Evolutionary conservation across 176 grass and related monocot genomes (phyloP).

Genomic region (Dactylis glomerata): DNA sequence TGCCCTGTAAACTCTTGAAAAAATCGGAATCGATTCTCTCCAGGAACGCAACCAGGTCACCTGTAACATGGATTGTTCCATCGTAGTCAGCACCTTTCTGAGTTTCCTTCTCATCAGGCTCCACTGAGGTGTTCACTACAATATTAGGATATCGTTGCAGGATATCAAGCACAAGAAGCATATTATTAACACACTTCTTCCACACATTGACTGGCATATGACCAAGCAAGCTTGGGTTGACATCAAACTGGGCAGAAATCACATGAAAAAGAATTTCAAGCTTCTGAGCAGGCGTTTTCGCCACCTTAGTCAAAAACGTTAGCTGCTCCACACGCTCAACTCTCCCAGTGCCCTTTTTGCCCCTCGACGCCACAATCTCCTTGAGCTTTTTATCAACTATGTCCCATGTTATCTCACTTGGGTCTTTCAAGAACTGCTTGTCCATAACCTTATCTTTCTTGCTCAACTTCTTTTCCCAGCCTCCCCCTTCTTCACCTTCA

Average conservation of each 20-base stretch:
- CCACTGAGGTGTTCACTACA: slow-evolving; percentile 68
- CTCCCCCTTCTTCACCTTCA: slow-evolving; percentile 30
- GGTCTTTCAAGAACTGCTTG: slow-evolving; percentile 88
- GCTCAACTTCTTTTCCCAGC: slow-evolving; percentile 42
- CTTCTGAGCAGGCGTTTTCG: slow-evolving; percentile 96
- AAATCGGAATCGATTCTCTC: slow-evolving; percentile 93
- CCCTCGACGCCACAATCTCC: slow-evolving; percentile 86
- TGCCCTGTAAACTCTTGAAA: slow-evolving; percentile 82
- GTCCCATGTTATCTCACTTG: slow-evolving; percentile 95
- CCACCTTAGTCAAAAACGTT: slow-evolving; percentile 80
- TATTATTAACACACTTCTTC: slow-evolving; percentile 90
- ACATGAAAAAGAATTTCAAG: slow-evolving; percentile 89
- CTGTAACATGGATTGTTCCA: slow-evolving; percentile 67
- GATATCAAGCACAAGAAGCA: slow-evolving; percentile 89
- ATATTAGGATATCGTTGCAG: slow-evolving; percentile 91
- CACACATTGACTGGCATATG: slow-evolving; percentile 92
- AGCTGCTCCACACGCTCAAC: slow-evolving; percentile 94
- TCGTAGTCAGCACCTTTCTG: slow-evolving; percentile 70
- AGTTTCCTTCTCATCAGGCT: slow-evolving; percentile 81
- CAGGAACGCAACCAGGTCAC: slow-evolving; percentile 85
- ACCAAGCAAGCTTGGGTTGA: slow-evolving; percentile 92
- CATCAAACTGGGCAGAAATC: slow-evolving; percentile 94
- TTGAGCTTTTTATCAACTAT: slow-evolving; percentile 88
- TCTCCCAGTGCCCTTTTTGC: slow-evolving; percentile 89
- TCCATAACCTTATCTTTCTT: slow-evolving; percentile 83